Conservation (phyloP, 2,329 filamentous ascomycete genomes). For the Exserohilum rostratum region DNA sequence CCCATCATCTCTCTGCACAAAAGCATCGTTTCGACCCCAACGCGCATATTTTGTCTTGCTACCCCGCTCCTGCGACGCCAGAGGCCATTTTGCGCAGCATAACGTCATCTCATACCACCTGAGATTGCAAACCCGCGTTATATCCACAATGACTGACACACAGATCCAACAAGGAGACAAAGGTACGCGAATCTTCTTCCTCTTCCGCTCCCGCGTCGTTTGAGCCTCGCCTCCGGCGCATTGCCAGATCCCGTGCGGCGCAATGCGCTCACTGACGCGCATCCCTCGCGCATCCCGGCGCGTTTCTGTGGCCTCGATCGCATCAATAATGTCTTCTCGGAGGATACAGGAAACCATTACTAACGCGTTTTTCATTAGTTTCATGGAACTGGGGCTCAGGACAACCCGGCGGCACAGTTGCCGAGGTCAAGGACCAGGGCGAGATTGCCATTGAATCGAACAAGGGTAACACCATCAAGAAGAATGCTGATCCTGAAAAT, state of each 20-base stretch:
- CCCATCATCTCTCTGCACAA: constrained; percentile 30
- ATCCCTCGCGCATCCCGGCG: constrained; percentile 10
- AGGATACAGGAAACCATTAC: not conserved
- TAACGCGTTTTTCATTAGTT: constrained; percentile 52
- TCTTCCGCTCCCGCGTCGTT: not conserved
- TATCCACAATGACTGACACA: constrained; percentile 42
- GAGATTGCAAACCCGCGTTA: constrained; percentile 17
- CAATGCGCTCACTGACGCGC: constrained; percentile 10
- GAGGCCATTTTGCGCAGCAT: constrained; percentile 28
- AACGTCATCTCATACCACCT: constrained; percentile 38
- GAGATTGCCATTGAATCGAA: constrained; percentile 66
- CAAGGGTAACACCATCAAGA: constrained; percentile 68
- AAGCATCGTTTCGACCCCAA: constrained; percentile 20
- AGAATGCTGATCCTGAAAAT: constrained; percentile 65
- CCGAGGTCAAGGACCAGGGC: constrained; percentile 63
- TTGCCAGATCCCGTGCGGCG: not conserved
- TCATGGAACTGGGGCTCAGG: constrained; percentile 67
- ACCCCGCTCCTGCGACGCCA: constrained; percentile 24
- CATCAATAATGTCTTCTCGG: constrained; percentile 29
- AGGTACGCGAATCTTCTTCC: constrained; percentile 31
- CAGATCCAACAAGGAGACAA: constrained; percentile 46
- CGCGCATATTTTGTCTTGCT: constrained; percentile 33
- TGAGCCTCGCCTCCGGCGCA: not conserved
- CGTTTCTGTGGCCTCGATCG: constrained; percentile 21
- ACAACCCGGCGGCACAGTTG: constrained; percentile 62